Conservation (phyloP, 2,329 filamentous ascomycete species). For the Zelopaecilomyces penicillatus region DNA sequence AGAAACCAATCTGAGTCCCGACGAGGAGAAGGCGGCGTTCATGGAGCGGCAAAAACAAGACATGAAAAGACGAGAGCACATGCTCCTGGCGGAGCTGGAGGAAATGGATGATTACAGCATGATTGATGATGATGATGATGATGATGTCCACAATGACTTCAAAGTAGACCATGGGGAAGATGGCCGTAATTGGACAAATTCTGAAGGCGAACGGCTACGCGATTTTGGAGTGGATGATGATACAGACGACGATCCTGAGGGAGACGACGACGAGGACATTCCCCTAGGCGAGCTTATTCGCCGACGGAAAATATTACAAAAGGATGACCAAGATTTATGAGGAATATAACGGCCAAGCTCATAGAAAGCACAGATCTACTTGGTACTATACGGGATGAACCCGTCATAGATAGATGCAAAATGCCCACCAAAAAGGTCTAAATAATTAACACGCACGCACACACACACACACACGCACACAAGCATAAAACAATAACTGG, state of each 20-base stretch:
- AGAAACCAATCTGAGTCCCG: conserved; percentile 28
- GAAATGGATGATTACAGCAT: conserved; percentile 49
- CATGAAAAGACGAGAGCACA: conserved; percentile 28
- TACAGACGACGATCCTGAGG: conserved; percentile 35
- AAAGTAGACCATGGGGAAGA: conserved; percentile 15
- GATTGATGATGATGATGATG: conserved; percentile 40
- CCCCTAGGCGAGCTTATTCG: conserved; percentile 61
- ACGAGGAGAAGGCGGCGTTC: conserved; percentile 43
- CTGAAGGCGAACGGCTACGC: conserved; percentile 63
- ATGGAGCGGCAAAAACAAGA: conserved; percentile 41
- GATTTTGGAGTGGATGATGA: conserved; percentile 79
- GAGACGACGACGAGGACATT: conserved; percentile 45
- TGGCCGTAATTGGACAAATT: conserved; percentile 58
- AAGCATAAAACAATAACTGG: neutral
- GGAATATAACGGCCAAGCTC: conserved; percentile 1
- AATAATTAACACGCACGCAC: neutral
- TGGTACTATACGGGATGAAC: neutral
- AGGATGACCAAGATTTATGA: conserved; percentile 1
- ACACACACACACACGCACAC: neutral
- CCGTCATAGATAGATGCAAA: neutral
- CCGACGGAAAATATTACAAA: conserved; percentile 33
- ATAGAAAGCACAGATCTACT: conserved; percentile 13
- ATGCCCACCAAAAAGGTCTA: neutral
- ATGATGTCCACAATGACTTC: conserved; percentile 32
- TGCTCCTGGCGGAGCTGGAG: conserved; percentile 43